phyloP scores from a whole-genome alignment of 1,284 basidiomycete species.

The Heterobasidion irregulare region DNA sequence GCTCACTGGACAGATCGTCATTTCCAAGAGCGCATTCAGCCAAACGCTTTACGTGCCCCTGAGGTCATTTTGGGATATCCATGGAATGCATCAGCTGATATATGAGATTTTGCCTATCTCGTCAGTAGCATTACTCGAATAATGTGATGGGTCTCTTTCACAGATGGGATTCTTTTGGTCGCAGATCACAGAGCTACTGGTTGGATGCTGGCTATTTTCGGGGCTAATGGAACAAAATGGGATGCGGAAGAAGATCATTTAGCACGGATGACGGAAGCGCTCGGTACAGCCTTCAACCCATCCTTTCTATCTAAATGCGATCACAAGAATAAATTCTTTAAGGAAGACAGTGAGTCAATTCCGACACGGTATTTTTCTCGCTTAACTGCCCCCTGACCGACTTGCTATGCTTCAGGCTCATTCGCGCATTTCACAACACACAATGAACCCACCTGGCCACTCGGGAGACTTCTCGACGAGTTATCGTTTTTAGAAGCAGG shows the following conservation, averaged over 20 bases:
- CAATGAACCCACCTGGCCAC: neutral
- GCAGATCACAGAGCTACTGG: constrained; percentile 14
- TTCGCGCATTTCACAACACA: neutral
- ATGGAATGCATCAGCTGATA: constrained; percentile 24
- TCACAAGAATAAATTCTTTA: constrained; percentile 7
- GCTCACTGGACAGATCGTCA: constrained; percentile 10
- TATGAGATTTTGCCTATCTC: constrained; percentile 29
- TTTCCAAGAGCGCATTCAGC: constrained; percentile 19
- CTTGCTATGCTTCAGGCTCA: neutral
- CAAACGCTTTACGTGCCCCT: constrained; percentile 23
- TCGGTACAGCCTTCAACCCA: constrained; percentile 5
- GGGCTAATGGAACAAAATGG: neutral
- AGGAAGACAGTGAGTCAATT: neutral
- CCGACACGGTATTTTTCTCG: neutral
- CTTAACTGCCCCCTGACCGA: neutral
- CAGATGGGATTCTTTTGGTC: neutral
- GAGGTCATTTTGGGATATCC: constrained; percentile 25
- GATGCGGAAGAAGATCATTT: constrained; percentile 9
- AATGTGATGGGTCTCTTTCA: neutral
- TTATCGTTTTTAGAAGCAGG: neutral
- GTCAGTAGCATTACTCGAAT: constrained; percentile 8
- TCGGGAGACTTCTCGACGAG: neutral
- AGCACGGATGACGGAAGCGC: constrained; percentile 7
- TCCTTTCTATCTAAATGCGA: constrained; percentile 4
- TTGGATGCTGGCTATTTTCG: constrained; percentile 15